phyloP scores from a whole-genome alignment of 371 early-diverging fungal species.

The Mucor racemosus region DNA sequence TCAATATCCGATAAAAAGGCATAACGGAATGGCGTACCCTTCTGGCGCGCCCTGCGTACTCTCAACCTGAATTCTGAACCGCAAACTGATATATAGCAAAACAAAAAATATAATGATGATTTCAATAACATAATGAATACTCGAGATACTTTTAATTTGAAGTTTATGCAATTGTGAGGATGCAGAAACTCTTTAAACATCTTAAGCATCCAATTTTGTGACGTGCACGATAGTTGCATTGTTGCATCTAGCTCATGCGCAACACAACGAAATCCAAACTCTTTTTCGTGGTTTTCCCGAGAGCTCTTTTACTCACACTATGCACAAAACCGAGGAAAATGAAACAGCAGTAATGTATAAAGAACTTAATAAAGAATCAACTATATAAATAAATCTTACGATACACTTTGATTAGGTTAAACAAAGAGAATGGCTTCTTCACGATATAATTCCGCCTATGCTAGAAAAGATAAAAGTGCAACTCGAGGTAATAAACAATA shows the following conservation, averaged over 20 bases:
- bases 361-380: background rate
- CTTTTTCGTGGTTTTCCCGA: background rate
- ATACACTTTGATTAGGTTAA: slow-evolving; percentile 22
- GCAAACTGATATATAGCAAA: no score
- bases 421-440: slow-evolving; percentile 43
- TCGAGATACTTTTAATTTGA: no score
- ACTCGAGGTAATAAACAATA: slow-evolving; percentile 30
- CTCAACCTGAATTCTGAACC: no score
- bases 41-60: no score
- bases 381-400: background rate
- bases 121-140: no score
- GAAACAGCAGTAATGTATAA: slow-evolving; percentile 21
- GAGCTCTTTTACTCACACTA: background rate
- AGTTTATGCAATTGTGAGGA: background rate
- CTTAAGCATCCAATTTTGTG: background rate
- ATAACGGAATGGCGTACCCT: no score
- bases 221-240: background rate
- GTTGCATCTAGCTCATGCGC: slow-evolving; percentile 5
- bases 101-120: no score
- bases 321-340: slow-evolving; percentile 22
- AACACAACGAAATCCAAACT: background rate
- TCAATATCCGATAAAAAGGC: no score
- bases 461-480: slow-evolving; percentile 31
- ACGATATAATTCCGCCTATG: slow-evolving; percentile 39
- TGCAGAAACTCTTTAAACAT: background rate